Evolutionary conservation across 2,329 filamentous ascomycete genomes (phyloP).

Genomic region (Curvularia sp.): DNA sequence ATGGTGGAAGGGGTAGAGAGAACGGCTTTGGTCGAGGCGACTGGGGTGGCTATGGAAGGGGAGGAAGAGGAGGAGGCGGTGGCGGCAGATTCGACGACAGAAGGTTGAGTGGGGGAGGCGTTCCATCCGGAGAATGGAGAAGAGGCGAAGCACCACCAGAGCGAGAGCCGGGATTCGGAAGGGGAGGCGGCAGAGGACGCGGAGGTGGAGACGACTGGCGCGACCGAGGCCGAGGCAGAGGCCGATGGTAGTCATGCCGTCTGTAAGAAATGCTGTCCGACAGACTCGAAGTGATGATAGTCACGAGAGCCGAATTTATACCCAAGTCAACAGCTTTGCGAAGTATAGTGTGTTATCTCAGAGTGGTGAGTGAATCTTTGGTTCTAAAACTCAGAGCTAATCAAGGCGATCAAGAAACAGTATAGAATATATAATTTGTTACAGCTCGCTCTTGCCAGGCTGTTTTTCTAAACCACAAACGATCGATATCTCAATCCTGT

Average conservation of each 20-base stretch:
- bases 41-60: slow-evolving; percentile 38
- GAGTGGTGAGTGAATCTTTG: not conserved
- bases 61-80: slow-evolving; percentile 49
- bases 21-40: slow-evolving; percentile 47
- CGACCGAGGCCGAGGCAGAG: slow-evolving; percentile 47
- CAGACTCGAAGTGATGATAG: not conserved
- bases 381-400: not conserved
- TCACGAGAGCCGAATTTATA: not conserved
- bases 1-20: slow-evolving; percentile 39
- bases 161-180: slow-evolving; percentile 40
- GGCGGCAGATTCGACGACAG: slow-evolving; percentile 39
- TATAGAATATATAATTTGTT: not conserved
- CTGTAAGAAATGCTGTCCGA: not conserved
- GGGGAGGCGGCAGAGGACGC: slow-evolving; percentile 48
- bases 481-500: not conserved
- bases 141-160: slow-evolving; percentile 70
- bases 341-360: not conserved
- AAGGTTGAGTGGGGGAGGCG: slow-evolving; percentile 50
- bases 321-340: too few relatives aligned
- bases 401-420: not conserved
- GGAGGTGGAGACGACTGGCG: slow-evolving; percentile 40
- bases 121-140: slow-evolving; percentile 69
- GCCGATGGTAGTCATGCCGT: slow-evolving; percentile 37
- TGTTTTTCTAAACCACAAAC: not conserved
- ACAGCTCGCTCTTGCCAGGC: not conserved